Percentiles rank a stretch among this genome's conserved stretches.
Conservation (phyloP, 2,329 filamentous ascomycete species). For the Neonectria punicea region DNA sequence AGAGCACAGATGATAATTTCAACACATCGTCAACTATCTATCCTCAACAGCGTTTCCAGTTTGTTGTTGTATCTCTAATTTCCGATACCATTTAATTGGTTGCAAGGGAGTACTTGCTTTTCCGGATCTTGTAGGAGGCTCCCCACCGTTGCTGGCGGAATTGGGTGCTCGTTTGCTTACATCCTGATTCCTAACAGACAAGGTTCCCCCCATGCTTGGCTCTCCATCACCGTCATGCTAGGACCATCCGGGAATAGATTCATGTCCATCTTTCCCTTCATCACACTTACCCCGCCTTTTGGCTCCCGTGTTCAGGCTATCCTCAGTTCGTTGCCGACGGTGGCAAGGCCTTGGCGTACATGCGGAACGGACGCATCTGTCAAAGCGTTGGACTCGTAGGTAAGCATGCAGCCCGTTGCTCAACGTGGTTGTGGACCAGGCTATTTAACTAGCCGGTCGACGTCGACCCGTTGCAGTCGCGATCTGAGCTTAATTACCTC, state of each 20-base stretch:
- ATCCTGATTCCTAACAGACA: not conserved
- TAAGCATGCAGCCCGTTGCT: not conserved
- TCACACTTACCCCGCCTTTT: slow-evolving; percentile 33
- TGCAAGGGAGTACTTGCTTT: not conserved
- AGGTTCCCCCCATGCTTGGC: not conserved
- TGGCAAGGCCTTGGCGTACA: not conserved
- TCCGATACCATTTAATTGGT: not conserved
- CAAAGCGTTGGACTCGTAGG: not conserved
- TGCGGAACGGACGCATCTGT: not conserved
- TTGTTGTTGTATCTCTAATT: not conserved
- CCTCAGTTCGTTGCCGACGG: not conserved
- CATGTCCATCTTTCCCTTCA: slow-evolving; percentile 24
- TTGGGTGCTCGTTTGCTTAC: no score
- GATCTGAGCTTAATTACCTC: not conserved
- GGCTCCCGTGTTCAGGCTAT: slow-evolving; percentile 6
- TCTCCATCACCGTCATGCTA: slow-evolving; percentile 5
- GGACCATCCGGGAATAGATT: slow-evolving; percentile 27
- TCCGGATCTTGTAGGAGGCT: not conserved
- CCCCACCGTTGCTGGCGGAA: no score
- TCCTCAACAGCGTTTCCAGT: no score
- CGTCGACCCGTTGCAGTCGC: slow-evolving; percentile 23
- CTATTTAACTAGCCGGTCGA: slow-evolving; percentile 34
- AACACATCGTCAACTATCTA: not conserved
- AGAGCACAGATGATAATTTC: not conserved
- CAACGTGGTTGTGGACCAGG: not conserved